Evolutionary conservation across 805 yeast species (phyloP).

Genomic region (Kodamaea neixiangensis): DNA sequence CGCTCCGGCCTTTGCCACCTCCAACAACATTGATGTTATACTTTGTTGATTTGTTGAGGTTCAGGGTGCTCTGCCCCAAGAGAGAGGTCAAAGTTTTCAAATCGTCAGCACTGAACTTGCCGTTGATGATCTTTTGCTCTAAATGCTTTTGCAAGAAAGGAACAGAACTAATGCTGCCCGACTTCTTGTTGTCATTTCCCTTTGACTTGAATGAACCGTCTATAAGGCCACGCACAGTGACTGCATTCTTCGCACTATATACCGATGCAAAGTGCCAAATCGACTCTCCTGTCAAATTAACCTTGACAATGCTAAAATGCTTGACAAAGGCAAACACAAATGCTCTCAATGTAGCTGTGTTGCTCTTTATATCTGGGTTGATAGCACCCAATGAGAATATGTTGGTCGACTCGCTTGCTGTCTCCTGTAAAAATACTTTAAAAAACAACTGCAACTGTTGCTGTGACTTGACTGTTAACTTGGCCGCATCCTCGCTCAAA

Average conservation of each 20-base stretch:
- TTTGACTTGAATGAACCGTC: conserved; percentile 55
- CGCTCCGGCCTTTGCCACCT: conserved; percentile 17
- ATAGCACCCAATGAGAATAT: conserved; percentile 71
- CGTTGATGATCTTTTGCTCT: conserved; percentile 46
- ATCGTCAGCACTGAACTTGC: conserved; percentile 48
- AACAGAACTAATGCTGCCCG: conserved; percentile 50
- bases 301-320: conserved; percentile 52
- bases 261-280: conserved; percentile 66
- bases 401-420: conserved; percentile 59
- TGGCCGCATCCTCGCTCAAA: conserved; percentile 28
- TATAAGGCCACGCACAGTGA: conserved; percentile 51
- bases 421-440: conserved; percentile 59
- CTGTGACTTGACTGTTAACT: conserved; percentile 52
- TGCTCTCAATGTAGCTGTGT: conserved; percentile 49
- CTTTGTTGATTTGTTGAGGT: conserved; percentile 11
- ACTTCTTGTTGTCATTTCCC: conserved; percentile 49
- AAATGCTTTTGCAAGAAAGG: conserved; percentile 54
- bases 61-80: conserved; percentile 42
- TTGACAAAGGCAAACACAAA: conserved; percentile 54
- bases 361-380: conserved; percentile 63
- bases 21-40: conserved; percentile 18
- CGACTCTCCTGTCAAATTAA: conserved; percentile 59
- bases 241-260: conserved; percentile 47
- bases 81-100: conserved; percentile 47
- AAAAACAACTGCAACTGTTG: conserved; percentile 61